Percentiles rank a stretch among this genome's conserved stretches.
These are phyloP conservation scores for Bipolaris victoriae DNA, from an alignment of 2,329 filamentous ascomycete genomes.

Conservation along the genomic window DNA sequence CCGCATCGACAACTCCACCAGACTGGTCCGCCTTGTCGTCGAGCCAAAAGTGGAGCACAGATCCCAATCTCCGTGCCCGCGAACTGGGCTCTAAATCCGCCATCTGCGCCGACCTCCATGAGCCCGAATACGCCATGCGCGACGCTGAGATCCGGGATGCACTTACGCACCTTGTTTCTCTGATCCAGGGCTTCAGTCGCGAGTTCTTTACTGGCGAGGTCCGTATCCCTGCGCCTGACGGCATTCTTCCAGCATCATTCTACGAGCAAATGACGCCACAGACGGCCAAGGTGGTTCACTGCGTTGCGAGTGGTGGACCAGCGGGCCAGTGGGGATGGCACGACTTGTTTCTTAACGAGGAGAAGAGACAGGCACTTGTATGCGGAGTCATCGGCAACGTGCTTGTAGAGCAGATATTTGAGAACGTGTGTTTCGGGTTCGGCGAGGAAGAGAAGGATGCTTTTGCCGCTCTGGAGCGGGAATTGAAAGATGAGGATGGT, in stretches of 20 bases:
- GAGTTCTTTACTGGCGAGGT: slow-evolving; percentile 5
- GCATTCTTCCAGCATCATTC: background rate
- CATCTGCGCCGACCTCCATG: background rate
- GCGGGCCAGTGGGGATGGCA: slow-evolving; percentile 31
- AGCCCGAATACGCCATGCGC: slow-evolving; percentile 33
- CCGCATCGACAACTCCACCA: too few species aligned
- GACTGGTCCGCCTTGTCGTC: background rate
- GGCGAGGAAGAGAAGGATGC: slow-evolving; percentile 3
- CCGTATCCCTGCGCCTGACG: background rate
- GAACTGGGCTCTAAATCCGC: background rate
- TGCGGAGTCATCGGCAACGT: slow-evolving; percentile 40
- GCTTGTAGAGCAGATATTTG: slow-evolving; percentile 39
- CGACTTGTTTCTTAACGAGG: slow-evolving; percentile 26
- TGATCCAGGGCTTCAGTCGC: slow-evolving; percentile 12
- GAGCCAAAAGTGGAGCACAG: background rate
- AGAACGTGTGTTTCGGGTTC: slow-evolving; percentile 35
- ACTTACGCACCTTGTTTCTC: slow-evolving; percentile 21
- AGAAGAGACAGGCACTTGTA: slow-evolving; percentile 31
- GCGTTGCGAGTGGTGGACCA: slow-evolving; percentile 35
- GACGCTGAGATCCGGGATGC: slow-evolving; percentile 38
- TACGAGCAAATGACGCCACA: slow-evolving; percentile 14
- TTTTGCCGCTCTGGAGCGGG: slow-evolving; percentile 11
- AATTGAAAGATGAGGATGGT: slow-evolving; percentile 31
- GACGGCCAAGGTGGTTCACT: slow-evolving; percentile 34
- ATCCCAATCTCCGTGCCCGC: slow-evolving; percentile 7